A percentile compares a stretch with the other conserved stretches of the same genome.
Evolutionary conservation across 208 protist genomes (phyloP).

Genomic region (Crithidia mellificae): DNA sequence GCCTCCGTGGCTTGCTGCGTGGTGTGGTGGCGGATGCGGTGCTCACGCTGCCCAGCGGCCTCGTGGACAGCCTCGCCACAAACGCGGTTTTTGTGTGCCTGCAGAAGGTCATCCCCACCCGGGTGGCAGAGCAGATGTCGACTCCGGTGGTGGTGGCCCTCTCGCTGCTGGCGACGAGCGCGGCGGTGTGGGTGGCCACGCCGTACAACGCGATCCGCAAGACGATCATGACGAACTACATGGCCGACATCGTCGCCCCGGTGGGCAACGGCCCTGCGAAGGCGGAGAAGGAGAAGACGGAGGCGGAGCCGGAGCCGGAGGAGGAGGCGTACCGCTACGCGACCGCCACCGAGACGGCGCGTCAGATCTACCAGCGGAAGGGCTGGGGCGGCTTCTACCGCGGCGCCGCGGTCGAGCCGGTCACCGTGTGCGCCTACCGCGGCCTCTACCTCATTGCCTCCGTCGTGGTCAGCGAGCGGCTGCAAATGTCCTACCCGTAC

Average conservation of each 20-base stretch:
- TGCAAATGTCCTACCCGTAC: conserved; percentile 54
- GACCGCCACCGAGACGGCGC: conserved; percentile 51
- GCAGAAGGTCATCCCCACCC: conserved; percentile 45
- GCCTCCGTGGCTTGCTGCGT: conserved; percentile 55
- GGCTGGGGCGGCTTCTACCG: conserved; percentile 79
- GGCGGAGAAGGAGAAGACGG: not conserved
- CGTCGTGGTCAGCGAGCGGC: conserved; percentile 33
- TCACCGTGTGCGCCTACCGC: conserved; percentile 70
- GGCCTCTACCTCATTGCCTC: conserved; percentile 55
- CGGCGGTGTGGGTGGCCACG: conserved; percentile 63
- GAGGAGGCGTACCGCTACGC: conserved; percentile 70
- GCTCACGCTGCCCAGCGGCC: conserved; percentile 50
- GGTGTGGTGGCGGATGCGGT: conserved; percentile 66
- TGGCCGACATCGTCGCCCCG: conserved; percentile 68
- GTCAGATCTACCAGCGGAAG: conserved; percentile 48
- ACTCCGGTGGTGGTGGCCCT: conserved; percentile 43
- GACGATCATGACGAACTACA: conserved; percentile 79
- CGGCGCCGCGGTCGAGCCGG: conserved; percentile 56
- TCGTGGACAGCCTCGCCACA: conserved; percentile 60
- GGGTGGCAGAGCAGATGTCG: conserved; percentile 44
- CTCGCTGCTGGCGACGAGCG: conserved; percentile 51
- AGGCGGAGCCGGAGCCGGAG: conserved; percentile 7
- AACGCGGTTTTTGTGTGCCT: conserved; percentile 49
- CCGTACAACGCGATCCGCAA: conserved; percentile 74
- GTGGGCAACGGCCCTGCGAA: conserved; percentile 3